Conservation (phyloP, 2,329 filamentous ascomycete genomes). For the Dactylellina haptotyla region DNA sequence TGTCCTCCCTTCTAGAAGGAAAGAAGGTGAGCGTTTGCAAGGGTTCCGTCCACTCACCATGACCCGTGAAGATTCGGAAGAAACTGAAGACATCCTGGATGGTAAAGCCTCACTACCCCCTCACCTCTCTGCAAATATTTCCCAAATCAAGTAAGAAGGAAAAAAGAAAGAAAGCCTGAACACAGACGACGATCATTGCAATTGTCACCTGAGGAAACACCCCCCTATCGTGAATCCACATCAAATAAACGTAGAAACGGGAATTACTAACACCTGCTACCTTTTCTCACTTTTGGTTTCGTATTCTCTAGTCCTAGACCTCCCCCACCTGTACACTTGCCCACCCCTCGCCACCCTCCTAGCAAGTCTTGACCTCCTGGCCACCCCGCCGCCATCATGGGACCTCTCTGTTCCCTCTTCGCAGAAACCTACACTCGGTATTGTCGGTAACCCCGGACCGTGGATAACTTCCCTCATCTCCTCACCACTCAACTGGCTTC, state of each 20-base stretch:
- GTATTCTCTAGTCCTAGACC: slow-evolving; percentile 69
- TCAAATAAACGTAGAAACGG: slow-evolving; percentile 20
- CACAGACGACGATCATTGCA: slow-evolving; percentile 19
- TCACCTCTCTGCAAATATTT: slow-evolving; percentile 14
- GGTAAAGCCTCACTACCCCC: slow-evolving; percentile 29
- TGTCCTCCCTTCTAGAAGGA: background rate
- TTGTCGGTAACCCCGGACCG: slow-evolving; percentile 66
- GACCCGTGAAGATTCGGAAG: slow-evolving; percentile 48
- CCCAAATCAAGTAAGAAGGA: slow-evolving; percentile 22
- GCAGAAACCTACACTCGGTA: slow-evolving; percentile 65
- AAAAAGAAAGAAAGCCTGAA: background rate
- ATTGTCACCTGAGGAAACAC: no score
- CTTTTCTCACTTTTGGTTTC: slow-evolving; percentile 5
- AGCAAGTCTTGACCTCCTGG: slow-evolving; percentile 73
- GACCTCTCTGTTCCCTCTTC: slow-evolving; percentile 63
- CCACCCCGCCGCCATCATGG: slow-evolving; percentile 76
- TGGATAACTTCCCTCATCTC: slow-evolving; percentile 77
- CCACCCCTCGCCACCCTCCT: slow-evolving; percentile 74
- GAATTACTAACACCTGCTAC: slow-evolving; percentile 21
- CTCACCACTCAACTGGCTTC: slow-evolving; percentile 75
- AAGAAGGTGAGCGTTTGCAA: background rate
- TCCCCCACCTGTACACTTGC: slow-evolving; percentile 84
- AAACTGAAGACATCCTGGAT: slow-evolving; percentile 34
- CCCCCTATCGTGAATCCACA: no score
- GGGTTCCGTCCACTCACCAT: slow-evolving; percentile 26